A percentile compares a stretch with the other conserved stretches of the same genome.
Conservation (phyloP, 345 rosid species). For the Noccaea bulbosa region DNA sequence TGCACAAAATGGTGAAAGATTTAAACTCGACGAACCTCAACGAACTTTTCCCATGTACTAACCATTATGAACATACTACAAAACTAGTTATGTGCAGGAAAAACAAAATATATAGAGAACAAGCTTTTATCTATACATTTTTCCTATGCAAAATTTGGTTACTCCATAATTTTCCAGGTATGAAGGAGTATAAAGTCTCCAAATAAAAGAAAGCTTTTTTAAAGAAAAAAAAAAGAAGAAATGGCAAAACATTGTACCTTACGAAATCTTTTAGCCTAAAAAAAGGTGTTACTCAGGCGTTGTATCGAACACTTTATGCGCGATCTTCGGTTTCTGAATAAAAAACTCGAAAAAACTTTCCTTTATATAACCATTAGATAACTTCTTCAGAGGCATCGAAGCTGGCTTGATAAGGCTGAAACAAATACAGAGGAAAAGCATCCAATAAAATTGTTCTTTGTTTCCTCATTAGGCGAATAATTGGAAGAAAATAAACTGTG, state of each 20-base stretch:
- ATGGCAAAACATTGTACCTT: slow-evolving; percentile 26
- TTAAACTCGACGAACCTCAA: neutral
- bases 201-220: neutral
- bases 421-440: slow-evolving; percentile 18
- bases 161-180: neutral
- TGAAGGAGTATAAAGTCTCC: neutral
- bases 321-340: slow-evolving; percentile 28
- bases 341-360: neutral
- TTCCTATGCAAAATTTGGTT: neutral
- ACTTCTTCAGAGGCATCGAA: neutral
- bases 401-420: slow-evolving; percentile 12
- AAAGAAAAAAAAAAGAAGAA: neutral
- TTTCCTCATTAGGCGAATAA: slow-evolving; percentile 20
- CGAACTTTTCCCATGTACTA: neutral
- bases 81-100: neutral
- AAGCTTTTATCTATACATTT: slow-evolving; percentile 2
- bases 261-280: neutral
- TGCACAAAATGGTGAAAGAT: neutral
- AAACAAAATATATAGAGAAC: neutral
- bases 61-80: neutral
- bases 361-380: slow-evolving; percentile 1
- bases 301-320: slow-evolving; percentile 11
- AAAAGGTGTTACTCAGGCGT: neutral
- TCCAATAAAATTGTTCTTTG: slow-evolving; percentile 20
- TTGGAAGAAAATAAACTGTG: neutral